These are phyloP conservation scores for Candida tropicalis DNA, from an alignment of 1,139 yeast species.

Conservation along the genomic window DNA sequence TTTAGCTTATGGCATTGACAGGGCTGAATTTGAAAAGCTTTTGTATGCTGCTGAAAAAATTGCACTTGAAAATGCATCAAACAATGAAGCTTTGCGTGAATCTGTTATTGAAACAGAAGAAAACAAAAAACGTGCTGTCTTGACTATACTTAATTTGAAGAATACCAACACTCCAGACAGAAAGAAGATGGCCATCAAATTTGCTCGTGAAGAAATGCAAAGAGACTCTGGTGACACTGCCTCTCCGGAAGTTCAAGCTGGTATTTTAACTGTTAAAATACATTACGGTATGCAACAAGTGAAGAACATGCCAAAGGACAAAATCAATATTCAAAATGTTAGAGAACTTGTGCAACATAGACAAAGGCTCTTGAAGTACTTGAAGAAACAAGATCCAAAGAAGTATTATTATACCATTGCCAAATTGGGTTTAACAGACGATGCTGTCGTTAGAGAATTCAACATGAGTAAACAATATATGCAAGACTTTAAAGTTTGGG, in stretches of 20 bases:
- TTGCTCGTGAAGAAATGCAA: constrained; percentile 79
- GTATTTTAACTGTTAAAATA: constrained; percentile 79
- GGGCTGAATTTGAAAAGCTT: constrained; percentile 72
- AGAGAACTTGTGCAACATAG: constrained; percentile 88
- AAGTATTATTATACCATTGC: constrained; percentile 84
- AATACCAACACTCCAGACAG: constrained; percentile 67
- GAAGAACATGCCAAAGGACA: constrained; percentile 73
- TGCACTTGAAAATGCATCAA: constrained; percentile 29
- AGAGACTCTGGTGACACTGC: constrained; percentile 91
- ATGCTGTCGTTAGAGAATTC: constrained; percentile 76
- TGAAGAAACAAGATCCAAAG: constrained; percentile 77
- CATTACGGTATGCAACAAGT: constrained; percentile 79
- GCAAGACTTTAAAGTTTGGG: constrained; percentile 86
- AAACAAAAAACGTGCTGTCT: constrained; percentile 66
- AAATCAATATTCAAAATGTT: constrained; percentile 64
- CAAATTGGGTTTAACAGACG: constrained; percentile 86
- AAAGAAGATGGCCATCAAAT: constrained; percentile 56
- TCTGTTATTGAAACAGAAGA: constrained; percentile 50
- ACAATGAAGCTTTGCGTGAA: constrained; percentile 42
- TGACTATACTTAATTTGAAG: constrained; percentile 72
- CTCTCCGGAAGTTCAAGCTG: constrained; percentile 95
- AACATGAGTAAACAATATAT: constrained; percentile 81
- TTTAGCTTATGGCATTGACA: constrained; percentile 59
- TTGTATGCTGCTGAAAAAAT: constrained; percentile 72
- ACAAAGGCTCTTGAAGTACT: constrained; percentile 78